Conservation (phyloP, 1,139 yeast species). For the Spathaspora sp. region DNA sequence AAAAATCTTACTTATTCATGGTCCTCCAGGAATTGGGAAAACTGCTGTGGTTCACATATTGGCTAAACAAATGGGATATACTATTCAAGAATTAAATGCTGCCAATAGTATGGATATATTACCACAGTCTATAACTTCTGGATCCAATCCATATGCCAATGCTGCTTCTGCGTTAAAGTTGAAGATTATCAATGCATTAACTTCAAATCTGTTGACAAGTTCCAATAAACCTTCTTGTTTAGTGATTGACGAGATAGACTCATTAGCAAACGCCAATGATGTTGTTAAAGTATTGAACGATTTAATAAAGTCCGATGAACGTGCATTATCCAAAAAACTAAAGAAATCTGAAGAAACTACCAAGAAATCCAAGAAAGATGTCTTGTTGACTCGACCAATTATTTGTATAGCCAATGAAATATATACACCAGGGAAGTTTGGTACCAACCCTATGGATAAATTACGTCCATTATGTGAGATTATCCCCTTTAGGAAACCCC, state of each 20-base stretch:
- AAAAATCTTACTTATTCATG: constrained; percentile 73
- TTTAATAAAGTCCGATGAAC: constrained; percentile 57
- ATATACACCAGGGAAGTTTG: constrained; percentile 38
- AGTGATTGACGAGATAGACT: constrained; percentile 88
- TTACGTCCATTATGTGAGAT: constrained; percentile 73
- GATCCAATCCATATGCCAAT: constrained; percentile 16
- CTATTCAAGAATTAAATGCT: constrained; percentile 84
- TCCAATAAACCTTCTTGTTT: constrained; percentile 65
- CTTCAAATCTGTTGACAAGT: constrained; percentile 61
- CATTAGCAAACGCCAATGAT: constrained; percentile 74
- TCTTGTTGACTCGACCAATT: constrained; percentile 71
- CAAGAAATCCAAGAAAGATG: constrained; percentile 26
- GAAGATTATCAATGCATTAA: constrained; percentile 69
- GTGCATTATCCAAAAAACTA: constrained; percentile 34
- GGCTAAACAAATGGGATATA: constrained; percentile 80
- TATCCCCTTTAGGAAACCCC: constrained; percentile 61
- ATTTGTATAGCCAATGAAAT: constrained; percentile 91
- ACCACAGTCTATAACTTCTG: constrained; percentile 22
- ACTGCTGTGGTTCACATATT: constrained; percentile 86
- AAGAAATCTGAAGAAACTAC: constrained; percentile 19
- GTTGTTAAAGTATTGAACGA: constrained; percentile 70
- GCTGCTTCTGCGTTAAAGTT: constrained; percentile 33
- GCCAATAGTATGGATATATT: constrained; percentile 60
- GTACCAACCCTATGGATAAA: constrained; percentile 58
- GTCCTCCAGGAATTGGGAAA: constrained; percentile 96